These are phyloP conservation scores for Pseudocercospora fuligena DNA, from an alignment of 2,329 filamentous ascomycete genomes.

Conservation along the genomic window DNA sequence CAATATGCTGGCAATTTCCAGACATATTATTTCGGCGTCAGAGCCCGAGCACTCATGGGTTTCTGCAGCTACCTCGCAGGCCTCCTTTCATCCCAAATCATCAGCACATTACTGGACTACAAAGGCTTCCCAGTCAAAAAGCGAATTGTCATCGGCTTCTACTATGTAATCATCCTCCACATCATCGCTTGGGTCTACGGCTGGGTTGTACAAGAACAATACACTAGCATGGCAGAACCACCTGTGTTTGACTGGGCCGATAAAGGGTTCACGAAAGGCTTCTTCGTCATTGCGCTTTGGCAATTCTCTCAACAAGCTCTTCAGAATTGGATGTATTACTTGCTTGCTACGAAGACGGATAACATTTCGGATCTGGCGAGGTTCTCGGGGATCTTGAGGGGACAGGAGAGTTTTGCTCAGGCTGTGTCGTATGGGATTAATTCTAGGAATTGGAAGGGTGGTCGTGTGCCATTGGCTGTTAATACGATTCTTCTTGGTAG, in stretches of 20 bases:
- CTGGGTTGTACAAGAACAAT: slow-evolving; percentile 54
- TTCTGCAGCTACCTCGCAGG: slow-evolving; percentile 51
- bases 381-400: slow-evolving; percentile 49
- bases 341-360: slow-evolving; percentile 60
- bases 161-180: slow-evolving; percentile 49
- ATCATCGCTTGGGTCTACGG: slow-evolving; percentile 55
- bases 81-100: slow-evolving; percentile 52
- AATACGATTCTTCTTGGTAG: slow-evolving; percentile 41
- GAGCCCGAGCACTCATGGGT: slow-evolving; percentile 54
- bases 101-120: slow-evolving; percentile 53
- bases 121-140: slow-evolving; percentile 48
- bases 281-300: slow-evolving; percentile 57
- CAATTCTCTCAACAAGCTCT: slow-evolving; percentile 57
- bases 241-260: slow-evolving; percentile 53
- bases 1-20: slow-evolving; percentile 56
- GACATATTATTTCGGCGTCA: slow-evolving; percentile 54
- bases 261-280: slow-evolving; percentile 51
- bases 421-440: slow-evolving; percentile 52
- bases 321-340: slow-evolving; percentile 63
- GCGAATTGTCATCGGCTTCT: slow-evolving; percentile 48
- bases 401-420: slow-evolving; percentile 53
- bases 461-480: slow-evolving; percentile 49
- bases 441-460: slow-evolving; percentile 50
- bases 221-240: slow-evolving; percentile 46
- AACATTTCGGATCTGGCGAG: slow-evolving; percentile 59